Evolutionary conservation across 371 early-diverging fungal species (phyloP), one percentile per base, ranked within the genome.

Genomic region (Rhizopus stolonifer): DNA sequence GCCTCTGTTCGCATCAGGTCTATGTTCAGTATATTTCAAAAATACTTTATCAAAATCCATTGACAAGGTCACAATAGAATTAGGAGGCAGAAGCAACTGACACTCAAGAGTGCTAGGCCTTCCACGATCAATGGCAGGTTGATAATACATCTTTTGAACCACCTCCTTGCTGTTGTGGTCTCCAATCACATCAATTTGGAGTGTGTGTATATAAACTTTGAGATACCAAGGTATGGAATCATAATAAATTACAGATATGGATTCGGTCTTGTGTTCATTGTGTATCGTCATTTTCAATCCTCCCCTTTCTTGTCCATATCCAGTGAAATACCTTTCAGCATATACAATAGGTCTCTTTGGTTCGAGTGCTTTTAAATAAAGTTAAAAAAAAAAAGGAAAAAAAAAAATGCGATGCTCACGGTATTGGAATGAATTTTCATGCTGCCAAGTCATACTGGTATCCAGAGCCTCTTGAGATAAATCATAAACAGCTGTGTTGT

Each of bases 1-100:
- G 0, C 99, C 99, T 44, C 95, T 82, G 67, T 95, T 92, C 5
- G 98, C 93, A 67, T 98, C 99, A 1, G 97, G 97, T 25, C 91
- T 92, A 59, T 97, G 94, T 66, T 98, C 97, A 0, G 93, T 92
- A 64, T 95, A 95, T 65, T 89, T 89, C 49, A 98, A 68, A 58
- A 94, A 93, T 4, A 90, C 88, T 62, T 87, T 90, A 64, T 95
- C 96, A 61, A 92, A 94, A 25, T 87, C 85, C 45, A 93, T 63
- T 4, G 83, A 67, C 39, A 95, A 47, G 2, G 81, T 78, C 10
- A 88, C 79, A 17, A 74, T 68, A 5, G 91, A 85, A 29, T 81
- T 57, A 2, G 91, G 69, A 1, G 92, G 92, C 13, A 97, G 51
- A 1, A 56, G 42, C 31, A 94, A 33, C n/a, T 66, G 59, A 34